phyloP scores from a whole-genome alignment of 495 filamentous ascomycete species.

The Penicillium angulare region DNA sequence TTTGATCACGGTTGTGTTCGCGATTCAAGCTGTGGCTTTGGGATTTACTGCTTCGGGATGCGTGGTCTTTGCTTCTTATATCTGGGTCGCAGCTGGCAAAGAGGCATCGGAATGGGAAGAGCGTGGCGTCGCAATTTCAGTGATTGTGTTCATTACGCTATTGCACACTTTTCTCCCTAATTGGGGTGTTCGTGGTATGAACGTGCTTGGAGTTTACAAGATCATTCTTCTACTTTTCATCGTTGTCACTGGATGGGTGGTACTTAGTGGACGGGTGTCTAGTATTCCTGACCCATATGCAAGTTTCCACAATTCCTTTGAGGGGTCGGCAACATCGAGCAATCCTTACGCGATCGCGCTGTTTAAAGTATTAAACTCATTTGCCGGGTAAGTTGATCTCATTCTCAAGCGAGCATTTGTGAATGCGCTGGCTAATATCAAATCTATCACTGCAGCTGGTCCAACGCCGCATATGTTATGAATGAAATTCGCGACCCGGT shows the following conservation, averaged over 20 bases:
- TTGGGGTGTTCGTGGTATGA: slow-evolving; percentile 35
- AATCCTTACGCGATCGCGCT: slow-evolving; percentile 51
- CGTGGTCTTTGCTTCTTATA: slow-evolving; percentile 37
- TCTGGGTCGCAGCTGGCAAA: slow-evolving; percentile 32
- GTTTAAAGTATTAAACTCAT: slow-evolving; percentile 70
- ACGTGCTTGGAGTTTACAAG: slow-evolving; percentile 36
- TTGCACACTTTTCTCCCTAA: slow-evolving; percentile 27
- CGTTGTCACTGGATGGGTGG: slow-evolving; percentile 37
- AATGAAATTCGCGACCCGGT: slow-evolving; percentile 71
- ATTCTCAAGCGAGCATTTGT: no score
- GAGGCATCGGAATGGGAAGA: slow-evolving; percentile 31
- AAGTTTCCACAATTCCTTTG: slow-evolving; percentile 31
- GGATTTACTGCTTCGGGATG: slow-evolving; percentile 55
- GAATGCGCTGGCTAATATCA: no score
- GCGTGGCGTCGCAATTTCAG: slow-evolving; percentile 28
- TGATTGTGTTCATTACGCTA: slow-evolving; percentile 28
- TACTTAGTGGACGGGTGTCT: slow-evolving; percentile 27
- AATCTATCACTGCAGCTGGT: slow-evolving; percentile 26
- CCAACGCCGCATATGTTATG: slow-evolving; percentile 67
- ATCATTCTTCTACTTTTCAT: slow-evolving; percentile 40
- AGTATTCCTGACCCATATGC: slow-evolving; percentile 31
- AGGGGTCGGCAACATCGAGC: slow-evolving; percentile 32
- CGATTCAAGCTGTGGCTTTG: slow-evolving; percentile 61
- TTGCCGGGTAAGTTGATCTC: slow-evolving; percentile 55
- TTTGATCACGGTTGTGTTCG: slow-evolving; percentile 61